Evolutionary conservation across 768 basidiomycete species (phyloP).

Genomic region (Podaxis mareebaensis): DNA sequence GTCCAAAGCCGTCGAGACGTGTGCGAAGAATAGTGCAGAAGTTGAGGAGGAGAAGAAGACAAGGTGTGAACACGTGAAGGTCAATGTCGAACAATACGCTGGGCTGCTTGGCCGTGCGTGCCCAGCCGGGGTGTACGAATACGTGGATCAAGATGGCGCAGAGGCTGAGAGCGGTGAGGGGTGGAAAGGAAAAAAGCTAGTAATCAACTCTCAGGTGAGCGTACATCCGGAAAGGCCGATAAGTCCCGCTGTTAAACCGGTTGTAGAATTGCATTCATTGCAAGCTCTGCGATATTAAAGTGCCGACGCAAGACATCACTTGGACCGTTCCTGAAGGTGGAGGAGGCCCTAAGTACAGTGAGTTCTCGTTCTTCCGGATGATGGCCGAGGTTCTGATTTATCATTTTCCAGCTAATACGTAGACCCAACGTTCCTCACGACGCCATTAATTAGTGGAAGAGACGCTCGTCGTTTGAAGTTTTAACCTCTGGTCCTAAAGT

Average conservation of each 20-base stretch:
- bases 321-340: slow-evolving; percentile 98
- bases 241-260: slow-evolving; percentile 3
- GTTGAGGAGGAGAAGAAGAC: slow-evolving; percentile 42
- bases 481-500: no score
- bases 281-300: slow-evolving; percentile 95
- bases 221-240: not conserved
- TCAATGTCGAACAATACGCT: slow-evolving; percentile 79
- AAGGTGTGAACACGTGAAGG: slow-evolving; percentile 65
- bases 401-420: slow-evolving; percentile 2
- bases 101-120: slow-evolving; percentile 88
- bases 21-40: slow-evolving; percentile 25
- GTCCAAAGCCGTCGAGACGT: slow-evolving; percentile 26
- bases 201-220: slow-evolving; percentile 91
- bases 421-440: not conserved
- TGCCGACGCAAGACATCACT: slow-evolving; percentile 93
- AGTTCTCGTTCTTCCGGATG: slow-evolving; percentile 21
- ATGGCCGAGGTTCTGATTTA: not conserved
- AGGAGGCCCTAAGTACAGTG: slow-evolving; percentile 96
- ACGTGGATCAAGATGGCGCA: slow-evolving; percentile 57
- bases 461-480: no score
- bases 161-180: slow-evolving; percentile 41
- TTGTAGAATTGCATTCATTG: slow-evolving; percentile 88
- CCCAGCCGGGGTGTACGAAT: slow-evolving; percentile 97
- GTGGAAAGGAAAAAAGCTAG: slow-evolving; percentile 83
- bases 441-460: no score